Percentiles rank a stretch among this genome's conserved stretches.
These are phyloP conservation scores for Rubia occidens DNA, from an alignment of 305 asterid species.

Conservation along the genomic window DNA sequence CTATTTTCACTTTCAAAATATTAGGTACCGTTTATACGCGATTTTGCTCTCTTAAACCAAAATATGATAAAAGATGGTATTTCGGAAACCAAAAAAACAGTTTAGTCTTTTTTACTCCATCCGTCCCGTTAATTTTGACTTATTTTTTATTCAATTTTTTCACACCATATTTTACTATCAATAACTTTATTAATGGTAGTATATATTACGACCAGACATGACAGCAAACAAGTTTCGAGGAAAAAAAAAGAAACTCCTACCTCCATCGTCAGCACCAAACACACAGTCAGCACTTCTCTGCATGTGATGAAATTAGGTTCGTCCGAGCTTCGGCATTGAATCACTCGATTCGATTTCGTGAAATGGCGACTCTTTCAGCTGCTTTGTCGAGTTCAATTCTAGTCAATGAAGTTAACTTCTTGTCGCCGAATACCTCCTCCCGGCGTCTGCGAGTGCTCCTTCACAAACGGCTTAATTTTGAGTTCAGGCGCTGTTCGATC, in stretches of 20 bases:
- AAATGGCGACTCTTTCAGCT: conserved; percentile 18
- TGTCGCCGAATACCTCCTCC: conserved; percentile 12
- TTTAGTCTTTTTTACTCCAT: no score
- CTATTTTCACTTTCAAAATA: no score
- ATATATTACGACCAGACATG: not conserved
- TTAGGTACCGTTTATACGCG: no score
- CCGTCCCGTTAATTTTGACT: no score
- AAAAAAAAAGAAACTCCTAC: not conserved
- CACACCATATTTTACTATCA: no score
- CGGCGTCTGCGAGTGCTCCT: not conserved
- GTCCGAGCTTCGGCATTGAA: not conserved
- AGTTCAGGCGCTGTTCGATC: conserved; percentile 4
- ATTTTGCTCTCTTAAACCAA: no score
- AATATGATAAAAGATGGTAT: no score
- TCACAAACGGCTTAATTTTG: conserved; percentile 13
- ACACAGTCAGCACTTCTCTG: not conserved
- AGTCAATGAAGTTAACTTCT: conserved; percentile 8
- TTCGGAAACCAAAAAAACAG: no score
- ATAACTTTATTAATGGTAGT: no score
- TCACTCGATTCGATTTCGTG: not conserved
- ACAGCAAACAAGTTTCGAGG: not conserved
- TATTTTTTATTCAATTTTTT: no score
- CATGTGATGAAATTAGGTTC: conserved; percentile 4
- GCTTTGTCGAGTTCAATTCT: conserved; percentile 14
- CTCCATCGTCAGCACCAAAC: conserved; percentile 1